Conservation (phyloP, 805 yeast species). For the Maudiozyma turicensis region DNA sequence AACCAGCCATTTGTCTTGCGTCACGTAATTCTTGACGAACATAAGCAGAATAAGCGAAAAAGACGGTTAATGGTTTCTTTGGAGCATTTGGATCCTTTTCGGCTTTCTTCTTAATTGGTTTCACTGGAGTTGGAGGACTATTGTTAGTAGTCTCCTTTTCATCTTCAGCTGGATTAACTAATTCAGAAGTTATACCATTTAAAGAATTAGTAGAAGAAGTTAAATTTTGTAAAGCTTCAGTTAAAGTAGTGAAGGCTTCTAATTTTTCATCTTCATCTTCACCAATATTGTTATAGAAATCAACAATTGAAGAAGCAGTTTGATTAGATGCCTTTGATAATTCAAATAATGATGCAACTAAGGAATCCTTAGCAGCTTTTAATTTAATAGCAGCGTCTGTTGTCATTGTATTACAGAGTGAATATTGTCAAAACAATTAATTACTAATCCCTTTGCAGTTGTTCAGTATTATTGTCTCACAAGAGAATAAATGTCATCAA, state of each 20-base stretch:
- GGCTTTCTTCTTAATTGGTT: constrained; percentile 34
- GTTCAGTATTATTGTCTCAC: not conserved
- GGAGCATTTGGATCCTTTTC: constrained; percentile 92
- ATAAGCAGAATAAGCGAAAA: constrained; percentile 67
- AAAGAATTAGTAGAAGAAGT: constrained; percentile 31
- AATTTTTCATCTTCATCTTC: constrained; percentile 38
- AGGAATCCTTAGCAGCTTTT: constrained; percentile 32
- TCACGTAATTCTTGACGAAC: constrained; percentile 62
- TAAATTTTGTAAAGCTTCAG: constrained; percentile 33
- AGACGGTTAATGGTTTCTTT: constrained; percentile 84
- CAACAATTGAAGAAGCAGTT: constrained; percentile 71
- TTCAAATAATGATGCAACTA: constrained; percentile 72
- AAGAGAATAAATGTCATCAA: not conserved
- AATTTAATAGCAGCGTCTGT: constrained; percentile 28
- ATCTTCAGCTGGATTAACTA: constrained; percentile 28
- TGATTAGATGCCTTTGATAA: constrained; percentile 80
- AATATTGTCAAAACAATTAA: no score
- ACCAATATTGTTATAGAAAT: constrained; percentile 53
- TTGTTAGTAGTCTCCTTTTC: constrained; percentile 12
- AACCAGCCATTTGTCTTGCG: constrained; percentile 51
- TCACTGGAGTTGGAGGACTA: constrained; percentile 12
- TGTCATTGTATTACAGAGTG: constrained; percentile 10
- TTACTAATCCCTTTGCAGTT: no score
- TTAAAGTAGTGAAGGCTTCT: constrained; percentile 36
- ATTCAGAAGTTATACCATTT: constrained; percentile 21